Evolutionary conservation across 345 rosid species (phyloP).

Genomic region (Lepidium aucheri): DNA sequence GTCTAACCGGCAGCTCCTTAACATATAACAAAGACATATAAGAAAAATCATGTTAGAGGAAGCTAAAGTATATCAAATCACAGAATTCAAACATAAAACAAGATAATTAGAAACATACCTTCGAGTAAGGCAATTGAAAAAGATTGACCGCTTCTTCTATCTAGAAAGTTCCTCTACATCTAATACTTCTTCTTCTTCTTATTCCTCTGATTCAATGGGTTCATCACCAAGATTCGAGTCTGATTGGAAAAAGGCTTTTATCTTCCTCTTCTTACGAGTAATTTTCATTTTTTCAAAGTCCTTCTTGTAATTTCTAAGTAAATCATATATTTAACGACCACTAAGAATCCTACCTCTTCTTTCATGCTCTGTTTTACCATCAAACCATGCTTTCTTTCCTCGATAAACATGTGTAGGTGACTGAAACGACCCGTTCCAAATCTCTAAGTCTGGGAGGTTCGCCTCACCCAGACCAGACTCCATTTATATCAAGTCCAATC

Average conservation of each 20-base stretch:
- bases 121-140: too few relatives aligned
- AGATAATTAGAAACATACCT: too few relatives aligned
- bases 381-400: too few relatives aligned
- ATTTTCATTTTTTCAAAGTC: background rate
- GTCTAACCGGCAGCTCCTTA: too few relatives aligned
- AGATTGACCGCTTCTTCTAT: background rate
- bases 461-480: too few relatives aligned
- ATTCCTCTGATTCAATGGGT: background rate
- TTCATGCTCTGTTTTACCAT: background rate
- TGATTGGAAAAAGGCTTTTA: background rate
- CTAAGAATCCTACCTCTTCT: background rate
- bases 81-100: too few relatives aligned
- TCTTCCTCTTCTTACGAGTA: background rate
- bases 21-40: too few relatives aligned
- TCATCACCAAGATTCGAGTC: background rate
- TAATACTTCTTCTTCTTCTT: background rate
- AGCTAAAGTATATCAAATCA: too few relatives aligned
- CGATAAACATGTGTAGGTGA: background rate
- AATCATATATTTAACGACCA: background rate
- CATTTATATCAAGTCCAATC: too few relatives aligned
- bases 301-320: background rate
- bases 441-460: too few relatives aligned
- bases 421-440: too few relatives aligned
- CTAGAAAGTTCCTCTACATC: background rate
- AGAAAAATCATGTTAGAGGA: too few relatives aligned